phyloP scores from a whole-genome alignment of 192 early-diverging fungal genomes.

The Borealophlyctis nickersoniae region DNA sequence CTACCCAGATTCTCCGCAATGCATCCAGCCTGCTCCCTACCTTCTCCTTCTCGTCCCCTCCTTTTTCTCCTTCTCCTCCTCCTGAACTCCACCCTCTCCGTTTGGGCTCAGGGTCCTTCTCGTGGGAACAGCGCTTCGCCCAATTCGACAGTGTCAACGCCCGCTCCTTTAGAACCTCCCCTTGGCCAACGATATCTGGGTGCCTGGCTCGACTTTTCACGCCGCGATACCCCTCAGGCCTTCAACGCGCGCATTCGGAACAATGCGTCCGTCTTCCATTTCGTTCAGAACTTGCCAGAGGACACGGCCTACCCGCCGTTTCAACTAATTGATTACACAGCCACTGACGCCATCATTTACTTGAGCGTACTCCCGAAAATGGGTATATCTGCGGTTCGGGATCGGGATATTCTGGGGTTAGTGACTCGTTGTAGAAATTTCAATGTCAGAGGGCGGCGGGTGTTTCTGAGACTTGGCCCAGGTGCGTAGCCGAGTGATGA shows the following conservation, averaged over 20 bases:
- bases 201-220: constrained; percentile 33
- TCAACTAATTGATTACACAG: constrained; percentile 19
- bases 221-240: constrained; percentile 26
- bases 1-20: not conserved
- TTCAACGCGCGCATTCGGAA: constrained; percentile 39
- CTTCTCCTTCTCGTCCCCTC: not conserved
- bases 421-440: constrained; percentile 9
- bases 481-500: no score
- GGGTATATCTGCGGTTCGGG: not conserved
- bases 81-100: not conserved
- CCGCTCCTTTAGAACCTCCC: constrained; percentile 35
- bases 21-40: not conserved
- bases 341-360: constrained; percentile 26
- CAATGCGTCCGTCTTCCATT: constrained; percentile 35
- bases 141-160: not conserved
- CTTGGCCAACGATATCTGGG: constrained; percentile 31
- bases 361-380: constrained; percentile 21
- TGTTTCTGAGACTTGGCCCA: constrained; percentile 23
- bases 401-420: constrained; percentile 2
- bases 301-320: not conserved
- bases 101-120: constrained; percentile 3
- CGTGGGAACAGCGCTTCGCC: not conserved
- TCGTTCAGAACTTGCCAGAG: constrained; percentile 29
- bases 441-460: constrained; percentile 15
- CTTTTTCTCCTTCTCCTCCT: not conserved